Conservation (phyloP, 495 filamentous ascomycete genomes). For the Xylaria telfairii region DNA sequence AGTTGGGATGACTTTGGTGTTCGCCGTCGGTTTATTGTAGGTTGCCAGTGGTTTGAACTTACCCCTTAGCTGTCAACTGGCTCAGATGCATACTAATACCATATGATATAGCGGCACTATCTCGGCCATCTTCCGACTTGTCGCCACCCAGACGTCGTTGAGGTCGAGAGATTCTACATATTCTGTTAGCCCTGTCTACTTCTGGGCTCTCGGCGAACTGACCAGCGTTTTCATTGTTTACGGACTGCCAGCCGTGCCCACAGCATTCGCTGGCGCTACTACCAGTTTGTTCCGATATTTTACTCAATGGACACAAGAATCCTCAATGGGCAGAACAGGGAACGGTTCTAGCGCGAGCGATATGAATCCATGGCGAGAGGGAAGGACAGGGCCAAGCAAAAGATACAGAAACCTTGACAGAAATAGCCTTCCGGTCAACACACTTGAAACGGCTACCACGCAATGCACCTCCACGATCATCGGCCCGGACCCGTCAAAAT, state of each 20-base stretch:
- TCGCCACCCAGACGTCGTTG: constrained; percentile 4
- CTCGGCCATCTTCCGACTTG: constrained; percentile 10
- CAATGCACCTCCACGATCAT: neutral
- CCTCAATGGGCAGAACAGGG: neutral
- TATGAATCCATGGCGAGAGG: constrained; percentile 1
- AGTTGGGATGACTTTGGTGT: constrained; percentile 3
- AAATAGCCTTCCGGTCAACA: constrained; percentile 10
- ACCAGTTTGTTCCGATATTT: neutral
- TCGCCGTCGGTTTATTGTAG: constrained; percentile 20
- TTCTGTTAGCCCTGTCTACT: neutral
- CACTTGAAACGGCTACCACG: neutral
- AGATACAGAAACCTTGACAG: constrained; percentile 20
- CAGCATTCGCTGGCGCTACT: neutral
- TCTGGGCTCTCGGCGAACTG: constrained; percentile 24
- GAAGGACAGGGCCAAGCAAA: neutral
- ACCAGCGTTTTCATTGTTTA: constrained; percentile 19
- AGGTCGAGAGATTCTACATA: constrained; percentile 16
- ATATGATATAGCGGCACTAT: constrained; percentile 14
- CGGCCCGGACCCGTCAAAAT: neutral
- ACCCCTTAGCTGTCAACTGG: neutral
- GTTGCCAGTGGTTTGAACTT: neutral
- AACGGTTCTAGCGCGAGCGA: neutral
- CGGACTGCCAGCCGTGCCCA: constrained; percentile 1
- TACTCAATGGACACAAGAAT: neutral
- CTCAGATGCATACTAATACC: neutral